phyloP scores from a whole-genome alignment of 441 rosid species.

The Metrosideros polymorpha region DNA sequence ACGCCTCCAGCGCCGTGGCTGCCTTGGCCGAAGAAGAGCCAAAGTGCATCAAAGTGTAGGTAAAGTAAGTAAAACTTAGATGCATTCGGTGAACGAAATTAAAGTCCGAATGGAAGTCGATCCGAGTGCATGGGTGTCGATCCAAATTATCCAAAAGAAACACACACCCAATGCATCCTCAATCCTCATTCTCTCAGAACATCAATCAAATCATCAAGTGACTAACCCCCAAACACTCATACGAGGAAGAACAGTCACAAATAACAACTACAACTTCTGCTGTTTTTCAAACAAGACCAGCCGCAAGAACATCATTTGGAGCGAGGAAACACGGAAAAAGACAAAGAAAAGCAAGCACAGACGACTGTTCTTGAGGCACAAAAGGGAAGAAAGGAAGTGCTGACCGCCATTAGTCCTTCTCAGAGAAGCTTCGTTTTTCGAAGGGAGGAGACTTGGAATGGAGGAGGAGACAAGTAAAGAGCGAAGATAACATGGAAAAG shows the following conservation, averaged over 20 bases:
- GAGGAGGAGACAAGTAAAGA: neutral
- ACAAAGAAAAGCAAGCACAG: too few relatives aligned
- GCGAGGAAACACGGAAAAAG: neutral
- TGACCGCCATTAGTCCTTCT: neutral
- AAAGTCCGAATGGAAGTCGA: neutral
- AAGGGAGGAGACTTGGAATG: neutral
- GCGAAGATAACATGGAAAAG: neutral
- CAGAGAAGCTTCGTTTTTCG: neutral
- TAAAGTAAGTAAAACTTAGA: neutral
- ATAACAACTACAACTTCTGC: neutral
- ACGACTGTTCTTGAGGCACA: neutral
- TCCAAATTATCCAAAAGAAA: neutral
- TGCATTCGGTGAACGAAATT: neutral
- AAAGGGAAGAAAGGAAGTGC: neutral
- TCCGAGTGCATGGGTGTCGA: neutral
- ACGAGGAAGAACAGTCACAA: neutral
- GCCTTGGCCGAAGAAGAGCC: neutral
- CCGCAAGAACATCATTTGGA: neutral
- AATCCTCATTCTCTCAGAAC: neutral
- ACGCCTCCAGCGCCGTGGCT: neutral
- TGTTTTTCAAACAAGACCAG: neutral
- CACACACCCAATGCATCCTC: neutral
- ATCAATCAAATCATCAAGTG: neutral
- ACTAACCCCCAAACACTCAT: neutral
- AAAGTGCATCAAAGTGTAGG: neutral